Conservation (phyloP, 345 rosid species). For the Camelina hispida region DNA sequence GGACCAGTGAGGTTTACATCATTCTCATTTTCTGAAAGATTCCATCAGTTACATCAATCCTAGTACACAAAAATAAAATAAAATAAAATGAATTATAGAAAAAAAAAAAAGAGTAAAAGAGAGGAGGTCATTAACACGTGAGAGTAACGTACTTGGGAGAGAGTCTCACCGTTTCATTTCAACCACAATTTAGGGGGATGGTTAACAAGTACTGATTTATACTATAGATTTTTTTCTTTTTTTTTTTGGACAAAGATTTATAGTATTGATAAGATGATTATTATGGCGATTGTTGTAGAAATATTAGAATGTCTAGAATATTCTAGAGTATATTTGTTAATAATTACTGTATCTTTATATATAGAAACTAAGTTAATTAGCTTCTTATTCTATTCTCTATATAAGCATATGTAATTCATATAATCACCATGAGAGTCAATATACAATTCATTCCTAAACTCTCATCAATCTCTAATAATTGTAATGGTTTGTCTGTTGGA, state of each 20-base stretch:
- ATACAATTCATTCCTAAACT: too few species aligned
- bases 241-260: too few species aligned
- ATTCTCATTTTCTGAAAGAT: too few species aligned
- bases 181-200: slow-evolving; percentile 27
- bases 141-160: slow-evolving; percentile 30
- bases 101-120: background rate
- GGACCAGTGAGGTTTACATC: slow-evolving; percentile 35
- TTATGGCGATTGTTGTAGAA: slow-evolving; percentile 10
- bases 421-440: too few species aligned
- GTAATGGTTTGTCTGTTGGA: background rate
- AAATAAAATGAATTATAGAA: too few species aligned
- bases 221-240: background rate
- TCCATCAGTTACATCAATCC: slow-evolving; percentile 22
- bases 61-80: slow-evolving; percentile 21
- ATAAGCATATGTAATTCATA: too few species aligned
- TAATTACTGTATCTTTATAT: too few species aligned
- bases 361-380: too few species aligned
- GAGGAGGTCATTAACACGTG: slow-evolving; percentile 12
- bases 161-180: slow-evolving; percentile 1
- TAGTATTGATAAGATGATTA: slow-evolving; percentile 24
- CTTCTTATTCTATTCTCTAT: too few species aligned
- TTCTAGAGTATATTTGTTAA: too few species aligned
- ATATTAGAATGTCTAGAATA: too few species aligned
- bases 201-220: too few species aligned
- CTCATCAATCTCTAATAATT: background rate